Evolutionary conservation across 2,329 filamentous ascomycete genomes (phyloP), one percentile per base, ranked within the genome.

Genomic region (Calonectria leucothoes): DNA sequence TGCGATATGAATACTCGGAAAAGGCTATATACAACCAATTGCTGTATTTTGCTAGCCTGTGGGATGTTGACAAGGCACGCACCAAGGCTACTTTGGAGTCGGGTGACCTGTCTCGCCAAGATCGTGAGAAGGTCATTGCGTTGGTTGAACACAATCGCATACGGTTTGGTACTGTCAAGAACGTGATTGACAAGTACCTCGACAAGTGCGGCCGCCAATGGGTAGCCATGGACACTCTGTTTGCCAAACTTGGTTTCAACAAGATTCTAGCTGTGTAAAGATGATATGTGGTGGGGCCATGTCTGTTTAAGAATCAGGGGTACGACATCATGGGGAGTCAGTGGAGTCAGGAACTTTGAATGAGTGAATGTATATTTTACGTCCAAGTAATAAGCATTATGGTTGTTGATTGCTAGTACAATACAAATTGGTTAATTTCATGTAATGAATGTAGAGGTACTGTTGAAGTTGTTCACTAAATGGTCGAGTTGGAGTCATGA

Each of bases 1-100:
- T 99, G 96, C 88, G 91, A 27, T 98, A 96, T 83, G 95, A 97
- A 85, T 93, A 94, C 81, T 89, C 91, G 0, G 97, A 98, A 86
- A 96, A 97, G 85, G 93, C 94, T 80, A 90, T 98, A 72, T 98
- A 98, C 86, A 98, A 98, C 84, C 97, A 99, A 85, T 88, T 99
- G 49, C 86, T 98, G 69, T 99, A 98, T 86, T 94, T 96, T 82
- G 91, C 94, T 35, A 90, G 90, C 63, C 85, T 98, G 69, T 99
- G 95, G 88, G 96, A 99, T 84, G 94, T 97, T 4, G 96, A 98
- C 75, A 95, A 94, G 85, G 94, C 94, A 17, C 91, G 91, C 76
- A 81, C 80, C 57, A 88, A 86, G 75, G 89, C 87, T 25, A 85
- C 83, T 29, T 90, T 88, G 42, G 83, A 83, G 35, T 90, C 88